These are phyloP conservation scores for Fusarium sp. DNA, from an alignment of 2,329 filamentous ascomycete species.

Conservation along the genomic window DNA sequence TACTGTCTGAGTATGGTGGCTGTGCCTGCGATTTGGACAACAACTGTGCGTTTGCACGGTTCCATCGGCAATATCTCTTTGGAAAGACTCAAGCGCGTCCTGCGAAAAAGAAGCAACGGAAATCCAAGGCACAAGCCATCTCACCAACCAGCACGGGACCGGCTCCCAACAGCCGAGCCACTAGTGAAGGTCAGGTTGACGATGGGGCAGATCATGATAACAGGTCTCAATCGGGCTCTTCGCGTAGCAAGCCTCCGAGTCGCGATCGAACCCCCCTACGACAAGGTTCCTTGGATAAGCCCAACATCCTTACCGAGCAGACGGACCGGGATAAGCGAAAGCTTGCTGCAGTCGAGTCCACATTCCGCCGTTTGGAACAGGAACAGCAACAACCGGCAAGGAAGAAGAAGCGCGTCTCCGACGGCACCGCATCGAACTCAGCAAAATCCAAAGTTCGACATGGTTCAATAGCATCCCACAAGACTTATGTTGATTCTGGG, in stretches of 20 bases:
- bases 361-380: constrained; percentile 71
- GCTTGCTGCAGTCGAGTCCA: constrained; percentile 72
- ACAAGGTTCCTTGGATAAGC: constrained; percentile 69
- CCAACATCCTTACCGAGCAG: constrained; percentile 70
- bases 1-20: constrained; percentile 81
- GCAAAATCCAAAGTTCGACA: constrained; percentile 54
- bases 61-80: constrained; percentile 67
- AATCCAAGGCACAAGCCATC: constrained; percentile 64
- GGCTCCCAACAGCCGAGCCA: constrained; percentile 70
- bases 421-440: constrained; percentile 54
- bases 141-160: constrained; percentile 72
- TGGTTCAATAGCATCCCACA: constrained; percentile 48
- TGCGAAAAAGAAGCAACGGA: constrained; percentile 64
- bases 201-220: constrained; percentile 65
- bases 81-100: constrained; percentile 56
- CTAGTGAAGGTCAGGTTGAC: constrained; percentile 70
- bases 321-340: constrained; percentile 76
- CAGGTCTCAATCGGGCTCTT: constrained; percentile 57
- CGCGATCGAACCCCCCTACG: constrained; percentile 72
- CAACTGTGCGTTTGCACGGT: constrained; percentile 72
- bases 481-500: constrained; percentile 62
- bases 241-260: constrained; percentile 73
- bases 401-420: constrained; percentile 72
- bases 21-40: constrained; percentile 77
- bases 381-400: constrained; percentile 59